Conservation (phyloP, 306 rosid genomes). For the Acacia acuminata region DNA sequence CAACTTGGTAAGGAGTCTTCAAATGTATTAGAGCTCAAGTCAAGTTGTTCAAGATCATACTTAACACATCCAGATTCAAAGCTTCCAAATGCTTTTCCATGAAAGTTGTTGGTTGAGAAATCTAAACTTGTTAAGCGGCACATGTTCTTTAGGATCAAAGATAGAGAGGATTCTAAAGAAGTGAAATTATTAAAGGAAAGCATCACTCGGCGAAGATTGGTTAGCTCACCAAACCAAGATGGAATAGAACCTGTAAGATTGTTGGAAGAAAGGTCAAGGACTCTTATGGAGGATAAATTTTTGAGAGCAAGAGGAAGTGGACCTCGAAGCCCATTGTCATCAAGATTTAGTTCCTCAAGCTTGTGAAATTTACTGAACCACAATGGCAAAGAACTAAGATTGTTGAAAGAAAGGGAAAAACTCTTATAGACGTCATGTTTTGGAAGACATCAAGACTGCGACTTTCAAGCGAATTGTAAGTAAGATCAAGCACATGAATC, state of each 20-base stretch:
- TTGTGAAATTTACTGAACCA: background rate
- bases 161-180: background rate
- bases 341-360: background rate
- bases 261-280: constrained; percentile 9
- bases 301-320: background rate
- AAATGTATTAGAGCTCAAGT: background rate
- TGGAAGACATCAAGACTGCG: background rate
- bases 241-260: constrained; percentile 9
- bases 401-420: background rate
- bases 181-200: background rate
- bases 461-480: background rate
- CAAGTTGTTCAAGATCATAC: background rate
- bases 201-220: background rate
- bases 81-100: background rate
- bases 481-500: background rate
- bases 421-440: background rate
- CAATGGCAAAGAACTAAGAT: background rate
- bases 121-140: background rate
- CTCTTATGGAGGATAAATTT: constrained; percentile 25
- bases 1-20: background rate
- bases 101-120: background rate
- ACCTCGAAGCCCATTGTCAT: background rate
- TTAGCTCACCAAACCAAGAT: background rate
- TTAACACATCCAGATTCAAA: background rate
- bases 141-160: background rate